Conservation (phyloP, 257 asterid genomes). For the Rubia yunnanensis region DNA sequence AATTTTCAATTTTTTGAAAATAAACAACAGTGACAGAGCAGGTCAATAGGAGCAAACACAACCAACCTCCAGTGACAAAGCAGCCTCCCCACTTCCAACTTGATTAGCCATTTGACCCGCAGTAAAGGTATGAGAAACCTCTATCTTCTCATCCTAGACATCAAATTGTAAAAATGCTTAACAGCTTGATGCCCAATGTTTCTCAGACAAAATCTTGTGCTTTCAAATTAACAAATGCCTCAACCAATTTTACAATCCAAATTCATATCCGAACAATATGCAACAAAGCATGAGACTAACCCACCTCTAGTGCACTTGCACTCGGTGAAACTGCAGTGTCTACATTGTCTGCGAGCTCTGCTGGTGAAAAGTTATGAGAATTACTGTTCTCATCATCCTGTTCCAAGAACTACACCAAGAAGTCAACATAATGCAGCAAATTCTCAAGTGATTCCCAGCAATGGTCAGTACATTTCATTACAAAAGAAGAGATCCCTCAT, state of each 20-base stretch:
- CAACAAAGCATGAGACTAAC: slow-evolving; percentile 4
- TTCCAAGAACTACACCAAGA: slow-evolving; percentile 27
- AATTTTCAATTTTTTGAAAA: not conserved
- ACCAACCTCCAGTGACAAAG: slow-evolving; percentile 43
- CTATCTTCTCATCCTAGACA: slow-evolving; percentile 43
- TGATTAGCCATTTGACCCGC: slow-evolving; percentile 37
- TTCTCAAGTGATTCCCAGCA: slow-evolving; percentile 3
- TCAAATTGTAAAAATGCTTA: slow-evolving; percentile 8
- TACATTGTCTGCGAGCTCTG: slow-evolving; percentile 30
- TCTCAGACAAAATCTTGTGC: not conserved
- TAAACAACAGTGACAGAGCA: not conserved
- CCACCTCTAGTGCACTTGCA: slow-evolving; percentile 37
- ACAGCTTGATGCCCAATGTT: not conserved
- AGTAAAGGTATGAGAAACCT: slow-evolving; percentile 25
- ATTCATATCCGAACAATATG: not conserved
- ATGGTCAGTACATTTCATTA: not conserved
- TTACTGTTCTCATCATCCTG: slow-evolving; percentile 34
- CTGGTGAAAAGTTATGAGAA: slow-evolving; percentile 20
- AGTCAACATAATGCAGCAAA: slow-evolving; percentile 6
- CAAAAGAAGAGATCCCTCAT: not conserved
- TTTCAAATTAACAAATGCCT: not conserved
- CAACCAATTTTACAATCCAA: not conserved
- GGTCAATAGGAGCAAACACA: not conserved
- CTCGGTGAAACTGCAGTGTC: slow-evolving; percentile 30
- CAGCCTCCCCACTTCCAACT: slow-evolving; percentile 26